Evolutionary conservation across 768 basidiomycete genomes (phyloP).

Genomic region (Hericium erinaceus): DNA sequence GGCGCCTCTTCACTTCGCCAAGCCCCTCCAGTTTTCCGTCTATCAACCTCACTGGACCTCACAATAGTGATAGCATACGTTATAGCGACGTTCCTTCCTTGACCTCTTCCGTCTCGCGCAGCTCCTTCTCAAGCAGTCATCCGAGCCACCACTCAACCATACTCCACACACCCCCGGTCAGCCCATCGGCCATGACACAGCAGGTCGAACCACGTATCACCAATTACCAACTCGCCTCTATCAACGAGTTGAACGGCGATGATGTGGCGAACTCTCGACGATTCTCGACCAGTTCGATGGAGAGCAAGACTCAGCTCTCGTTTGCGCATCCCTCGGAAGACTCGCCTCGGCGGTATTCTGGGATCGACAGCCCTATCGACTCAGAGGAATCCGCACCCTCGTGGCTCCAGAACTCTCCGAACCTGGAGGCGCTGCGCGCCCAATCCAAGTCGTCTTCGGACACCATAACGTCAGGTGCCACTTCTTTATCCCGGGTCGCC

Average conservation of each 20-base stretch:
- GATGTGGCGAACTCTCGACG: neutral
- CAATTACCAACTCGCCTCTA: conserved; percentile 4
- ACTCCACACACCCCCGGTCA: conserved; percentile 16
- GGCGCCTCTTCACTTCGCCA: neutral
- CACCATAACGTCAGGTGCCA: neutral
- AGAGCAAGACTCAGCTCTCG: neutral
- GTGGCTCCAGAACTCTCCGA: neutral
- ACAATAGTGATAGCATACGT: neutral
- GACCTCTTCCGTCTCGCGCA: conserved; percentile 21
- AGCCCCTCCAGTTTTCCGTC: neutral
- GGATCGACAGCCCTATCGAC: neutral
- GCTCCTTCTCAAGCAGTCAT: conserved; percentile 15
- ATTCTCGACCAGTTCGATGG: neutral
- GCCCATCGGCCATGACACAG: neutral
- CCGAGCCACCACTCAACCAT: conserved; percentile 1
- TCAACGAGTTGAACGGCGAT: conserved; percentile 3
- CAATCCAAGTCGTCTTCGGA: neutral
- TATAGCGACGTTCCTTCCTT: neutral
- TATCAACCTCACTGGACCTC: neutral
- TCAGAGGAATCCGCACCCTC: neutral
- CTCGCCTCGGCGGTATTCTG: neutral
- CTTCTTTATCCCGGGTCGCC: too few species aligned
- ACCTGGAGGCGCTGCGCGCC: neutral
- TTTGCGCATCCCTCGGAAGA: neutral
- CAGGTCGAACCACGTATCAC: neutral